A percentile compares a stretch with the other conserved stretches of the same genome.
These are phyloP conservation scores for Alternaria arborescens DNA, from an alignment of 2,329 filamentous ascomycete species.

Conservation along the genomic window DNA sequence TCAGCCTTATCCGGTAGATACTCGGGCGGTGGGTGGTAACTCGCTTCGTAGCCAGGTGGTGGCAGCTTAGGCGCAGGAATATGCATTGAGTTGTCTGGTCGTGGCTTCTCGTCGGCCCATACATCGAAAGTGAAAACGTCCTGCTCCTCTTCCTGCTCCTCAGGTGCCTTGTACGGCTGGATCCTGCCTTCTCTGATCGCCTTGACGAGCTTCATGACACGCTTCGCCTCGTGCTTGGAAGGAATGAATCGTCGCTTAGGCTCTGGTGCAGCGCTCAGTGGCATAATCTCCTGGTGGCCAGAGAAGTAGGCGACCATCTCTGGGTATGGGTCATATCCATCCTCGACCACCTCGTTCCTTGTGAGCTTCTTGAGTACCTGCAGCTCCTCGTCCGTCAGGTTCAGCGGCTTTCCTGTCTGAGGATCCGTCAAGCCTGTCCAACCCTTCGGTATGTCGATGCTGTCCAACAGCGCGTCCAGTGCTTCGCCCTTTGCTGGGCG, in stretches of 20 bases:
- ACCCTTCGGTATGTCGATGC: constrained; percentile 94
- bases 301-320: constrained; percentile 95
- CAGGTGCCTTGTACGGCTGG: constrained; percentile 83
- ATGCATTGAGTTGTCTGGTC: constrained; percentile 89
- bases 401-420: constrained; percentile 88
- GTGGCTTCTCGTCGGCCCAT: constrained; percentile 90
- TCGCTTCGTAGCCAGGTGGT: constrained; percentile 92
- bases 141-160: constrained; percentile 76
- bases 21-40: constrained; percentile 94
- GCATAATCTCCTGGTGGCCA: constrained; percentile 90
- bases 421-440: constrained; percentile 97
- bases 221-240: constrained; percentile 95
- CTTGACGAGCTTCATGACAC: constrained; percentile 95
- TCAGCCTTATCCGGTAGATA: constrained; percentile 90
- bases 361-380: constrained; percentile 89
- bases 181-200: constrained; percentile 95
- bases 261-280: constrained; percentile 90
- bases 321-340: constrained; percentile 92
- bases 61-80: constrained; percentile 92
- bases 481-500: constrained; percentile 93
- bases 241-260: constrained; percentile 95
- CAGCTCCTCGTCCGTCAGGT: constrained; percentile 86
- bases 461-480: constrained; percentile 90
- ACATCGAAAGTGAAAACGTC: constrained; percentile 79
- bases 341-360: constrained; percentile 84